Evolutionary conservation across 371 early-diverging fungal genomes (phyloP).

Genomic region (Conidiobolus incongruus): DNA sequence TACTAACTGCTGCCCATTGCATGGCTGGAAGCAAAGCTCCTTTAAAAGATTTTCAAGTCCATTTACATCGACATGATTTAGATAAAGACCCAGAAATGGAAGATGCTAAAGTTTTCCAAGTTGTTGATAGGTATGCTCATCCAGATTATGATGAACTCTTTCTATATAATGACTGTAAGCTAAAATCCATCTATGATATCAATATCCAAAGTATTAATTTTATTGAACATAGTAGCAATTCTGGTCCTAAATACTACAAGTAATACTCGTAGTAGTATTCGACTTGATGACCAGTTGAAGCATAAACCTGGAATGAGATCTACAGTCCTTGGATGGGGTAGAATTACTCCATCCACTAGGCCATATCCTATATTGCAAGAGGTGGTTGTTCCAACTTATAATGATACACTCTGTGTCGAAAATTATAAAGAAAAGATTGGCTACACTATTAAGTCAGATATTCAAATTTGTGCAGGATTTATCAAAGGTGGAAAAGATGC

Average conservation of each 20-base stretch:
- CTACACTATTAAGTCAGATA: not conserved
- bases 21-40: constrained; percentile 4
- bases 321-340: constrained; percentile 19
- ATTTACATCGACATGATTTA: constrained; percentile 1
- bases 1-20: constrained; percentile 23
- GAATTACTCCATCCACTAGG: constrained; percentile 6
- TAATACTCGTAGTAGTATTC: not conserved
- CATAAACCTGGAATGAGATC: constrained; percentile 7
- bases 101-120: not conserved
- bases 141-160: not conserved
- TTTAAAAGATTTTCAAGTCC: constrained; percentile 1
- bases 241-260: not conserved
- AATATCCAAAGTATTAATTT: not conserved
- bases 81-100: not conserved
- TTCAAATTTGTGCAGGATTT: not conserved
- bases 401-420: constrained; percentile 7
- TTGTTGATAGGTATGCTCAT: not conserved
- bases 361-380: constrained; percentile 9
- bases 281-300: not conserved
- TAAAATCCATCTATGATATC: no score
- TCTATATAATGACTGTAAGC: not conserved
- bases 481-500: not conserved
- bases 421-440: constrained; percentile 7
- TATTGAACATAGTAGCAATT: not conserved
- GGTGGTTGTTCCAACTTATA: constrained; percentile 7